Conservation (phyloP, 805 yeast species). For the Saccharomycopsis sp. region DNA sequence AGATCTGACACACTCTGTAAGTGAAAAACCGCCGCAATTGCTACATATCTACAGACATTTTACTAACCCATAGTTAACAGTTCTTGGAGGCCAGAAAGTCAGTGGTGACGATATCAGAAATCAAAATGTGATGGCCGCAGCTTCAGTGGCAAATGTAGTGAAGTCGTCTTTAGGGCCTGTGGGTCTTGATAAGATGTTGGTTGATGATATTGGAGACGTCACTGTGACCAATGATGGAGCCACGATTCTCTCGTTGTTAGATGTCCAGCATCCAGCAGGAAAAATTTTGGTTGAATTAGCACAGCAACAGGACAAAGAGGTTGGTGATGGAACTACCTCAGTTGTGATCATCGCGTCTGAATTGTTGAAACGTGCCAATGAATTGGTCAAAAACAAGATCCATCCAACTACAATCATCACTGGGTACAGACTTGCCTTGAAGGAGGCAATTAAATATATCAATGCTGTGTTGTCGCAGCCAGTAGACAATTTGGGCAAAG, state of each 20-base stretch:
- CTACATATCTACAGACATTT: neutral
- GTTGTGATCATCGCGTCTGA: constrained; percentile 96
- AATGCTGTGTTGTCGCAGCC: constrained; percentile 76
- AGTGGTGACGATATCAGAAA: constrained; percentile 95
- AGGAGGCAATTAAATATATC: constrained; percentile 84
- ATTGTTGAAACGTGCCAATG: constrained; percentile 85
- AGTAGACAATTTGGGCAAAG: constrained; percentile 74
- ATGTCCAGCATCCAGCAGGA: constrained; percentile 99
- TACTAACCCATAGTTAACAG: constrained; percentile 23
- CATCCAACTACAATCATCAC: constrained; percentile 98
- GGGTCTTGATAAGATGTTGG: constrained; percentile 96
- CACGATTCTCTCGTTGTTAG: constrained; percentile 80
- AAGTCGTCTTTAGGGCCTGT: constrained; percentile 97
- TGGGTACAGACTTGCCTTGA: constrained; percentile 88
- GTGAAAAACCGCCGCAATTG: constrained; percentile 21
- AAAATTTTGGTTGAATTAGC: constrained; percentile 95
- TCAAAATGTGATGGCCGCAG: constrained; percentile 93
- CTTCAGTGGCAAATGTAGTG: constrained; percentile 88
- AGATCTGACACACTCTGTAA: constrained; percentile 83
- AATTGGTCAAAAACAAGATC: constrained; percentile 83
- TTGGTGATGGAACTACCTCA: constrained; percentile 96
- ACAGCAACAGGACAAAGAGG: constrained; percentile 97
- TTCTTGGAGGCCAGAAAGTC: constrained; percentile 91
- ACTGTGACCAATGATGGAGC: constrained; percentile 99
- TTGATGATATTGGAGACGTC: constrained; percentile 98